A percentile compares a stretch with the other conserved stretches of the same genome.
Evolutionary conservation across 306 rosid genomes (phyloP).

Genomic region (Cucurbita ficifolia): DNA sequence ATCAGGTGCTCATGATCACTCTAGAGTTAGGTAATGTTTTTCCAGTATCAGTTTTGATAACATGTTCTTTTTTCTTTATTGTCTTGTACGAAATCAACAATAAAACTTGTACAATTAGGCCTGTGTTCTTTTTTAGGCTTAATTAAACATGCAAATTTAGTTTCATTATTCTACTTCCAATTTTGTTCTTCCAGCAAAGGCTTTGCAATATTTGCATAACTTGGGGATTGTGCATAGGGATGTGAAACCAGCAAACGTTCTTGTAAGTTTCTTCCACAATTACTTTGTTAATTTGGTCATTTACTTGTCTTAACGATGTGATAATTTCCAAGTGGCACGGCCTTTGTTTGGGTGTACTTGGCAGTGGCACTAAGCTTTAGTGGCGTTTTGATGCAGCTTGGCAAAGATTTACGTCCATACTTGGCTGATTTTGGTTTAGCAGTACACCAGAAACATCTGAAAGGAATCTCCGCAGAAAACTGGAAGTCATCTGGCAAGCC

Average conservation of each 20-base stretch:
- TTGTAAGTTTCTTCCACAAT: slow-evolving; percentile 33
- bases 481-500: slow-evolving; percentile 94
- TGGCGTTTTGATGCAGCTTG: slow-evolving; percentile 49
- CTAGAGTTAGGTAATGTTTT: slow-evolving; percentile 23
- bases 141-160: not conserved
- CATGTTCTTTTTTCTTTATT: not conserved
- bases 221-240: slow-evolving; percentile 92
- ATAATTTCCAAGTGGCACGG: not conserved
- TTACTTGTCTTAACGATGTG: not conserved
- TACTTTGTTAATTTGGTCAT: not conserved
- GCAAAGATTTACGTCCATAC: slow-evolving; percentile 47
- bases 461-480: slow-evolving; percentile 45
- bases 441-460: slow-evolving; percentile 47
- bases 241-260: slow-evolving; percentile 92
- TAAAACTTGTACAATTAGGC: not conserved
- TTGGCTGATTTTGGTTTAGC: slow-evolving; percentile 96
- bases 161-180: slow-evolving; percentile 7
- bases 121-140: not conserved
- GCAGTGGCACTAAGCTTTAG: not conserved
- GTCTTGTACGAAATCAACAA: not conserved
- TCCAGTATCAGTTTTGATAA: not conserved
- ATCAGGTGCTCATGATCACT: slow-evolving; percentile 29
- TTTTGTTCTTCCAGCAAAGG: slow-evolving; percentile 53
- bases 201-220: slow-evolving; percentile 78
- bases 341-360: not conserved